Conservation (phyloP, 2,329 filamentous ascomycete species). For the Coniochaeta hoffmannii region DNA sequence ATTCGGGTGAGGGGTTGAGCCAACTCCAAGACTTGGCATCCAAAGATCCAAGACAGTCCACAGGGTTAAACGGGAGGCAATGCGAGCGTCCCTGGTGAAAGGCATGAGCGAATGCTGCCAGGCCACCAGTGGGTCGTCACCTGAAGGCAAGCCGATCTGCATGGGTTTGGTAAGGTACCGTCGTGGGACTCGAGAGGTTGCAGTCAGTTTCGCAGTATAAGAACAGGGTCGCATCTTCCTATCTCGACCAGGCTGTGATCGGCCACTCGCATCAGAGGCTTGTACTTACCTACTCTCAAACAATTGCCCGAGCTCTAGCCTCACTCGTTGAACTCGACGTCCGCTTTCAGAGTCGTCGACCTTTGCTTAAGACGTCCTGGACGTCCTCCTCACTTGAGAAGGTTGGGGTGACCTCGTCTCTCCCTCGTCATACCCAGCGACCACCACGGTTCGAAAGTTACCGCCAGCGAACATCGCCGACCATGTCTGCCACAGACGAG, state of each 20-base stretch:
- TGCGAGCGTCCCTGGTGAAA: not conserved
- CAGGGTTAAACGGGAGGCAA: not conserved
- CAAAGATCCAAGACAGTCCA: not conserved
- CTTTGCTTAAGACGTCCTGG: too few relatives aligned
- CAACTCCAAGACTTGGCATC: not conserved
- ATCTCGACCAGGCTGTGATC: not conserved
- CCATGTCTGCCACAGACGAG: not conserved
- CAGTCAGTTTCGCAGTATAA: not conserved
- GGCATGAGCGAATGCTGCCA: not conserved
- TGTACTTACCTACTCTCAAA: too few relatives aligned
- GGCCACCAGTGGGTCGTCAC: not conserved
- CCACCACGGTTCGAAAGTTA: too few relatives aligned
- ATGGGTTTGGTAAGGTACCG: not conserved
- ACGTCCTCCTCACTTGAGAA: too few relatives aligned
- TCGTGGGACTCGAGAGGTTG: too few relatives aligned
- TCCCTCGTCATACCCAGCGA: too few relatives aligned
- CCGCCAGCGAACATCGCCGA: not conserved
- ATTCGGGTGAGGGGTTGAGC: not conserved
- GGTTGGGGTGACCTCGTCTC: too few relatives aligned
- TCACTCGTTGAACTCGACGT: too few relatives aligned
- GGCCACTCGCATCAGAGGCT: not conserved
- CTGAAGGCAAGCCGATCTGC: not conserved
- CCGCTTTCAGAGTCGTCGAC: too few relatives aligned
- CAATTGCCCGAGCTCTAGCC: too few relatives aligned
- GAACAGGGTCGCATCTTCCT: not conserved